Percentiles rank a stretch among this genome's conserved stretches.
Conservation (phyloP, 1,139 yeast genomes). For the Groenewaldozyma auringiensis region DNA sequence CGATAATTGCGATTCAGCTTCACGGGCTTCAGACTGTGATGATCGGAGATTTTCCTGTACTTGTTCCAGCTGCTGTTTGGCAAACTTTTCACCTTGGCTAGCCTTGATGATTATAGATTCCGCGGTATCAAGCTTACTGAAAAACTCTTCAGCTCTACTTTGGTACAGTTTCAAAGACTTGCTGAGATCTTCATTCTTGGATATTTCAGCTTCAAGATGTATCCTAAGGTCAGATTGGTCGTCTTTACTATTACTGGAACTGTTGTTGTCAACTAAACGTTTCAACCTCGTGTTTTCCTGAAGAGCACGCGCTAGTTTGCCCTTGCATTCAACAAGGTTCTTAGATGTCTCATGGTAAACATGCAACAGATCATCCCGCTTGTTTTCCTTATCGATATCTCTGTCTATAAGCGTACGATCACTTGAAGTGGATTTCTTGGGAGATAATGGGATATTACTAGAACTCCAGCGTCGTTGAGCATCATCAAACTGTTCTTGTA, state of each 20-base stretch:
- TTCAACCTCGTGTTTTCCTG: conserved; percentile 50
- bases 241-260: neutral
- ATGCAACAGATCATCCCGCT: conserved; percentile 38
- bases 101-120: conserved; percentile 65
- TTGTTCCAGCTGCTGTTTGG: conserved; percentile 51
- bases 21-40: conserved; percentile 51
- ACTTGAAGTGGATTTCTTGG: conserved; percentile 11
- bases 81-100: conserved; percentile 50
- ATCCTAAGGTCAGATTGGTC: conserved; percentile 31
- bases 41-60: conserved; percentile 45
- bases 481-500: conserved; percentile 27
- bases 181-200: conserved; percentile 46
- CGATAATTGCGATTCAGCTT: conserved; percentile 50
- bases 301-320: conserved; percentile 37
- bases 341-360: conserved; percentile 52
- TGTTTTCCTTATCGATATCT: conserved; percentile 13
- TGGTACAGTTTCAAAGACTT: conserved; percentile 57
- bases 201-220: conserved; percentile 44
- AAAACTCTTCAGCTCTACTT: conserved; percentile 67
- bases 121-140: conserved; percentile 65
- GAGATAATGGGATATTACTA: conserved; percentile 19
- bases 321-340: conserved; percentile 44
- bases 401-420: conserved; percentile 10
- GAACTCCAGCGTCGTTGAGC: conserved; percentile 25
- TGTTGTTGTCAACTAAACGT: conserved; percentile 33